Percentiles rank a stretch among this genome's conserved stretches.
Conservation (phyloP, 2,329 filamentous ascomycete species). For the Dothideomycetidae sp. region DNA sequence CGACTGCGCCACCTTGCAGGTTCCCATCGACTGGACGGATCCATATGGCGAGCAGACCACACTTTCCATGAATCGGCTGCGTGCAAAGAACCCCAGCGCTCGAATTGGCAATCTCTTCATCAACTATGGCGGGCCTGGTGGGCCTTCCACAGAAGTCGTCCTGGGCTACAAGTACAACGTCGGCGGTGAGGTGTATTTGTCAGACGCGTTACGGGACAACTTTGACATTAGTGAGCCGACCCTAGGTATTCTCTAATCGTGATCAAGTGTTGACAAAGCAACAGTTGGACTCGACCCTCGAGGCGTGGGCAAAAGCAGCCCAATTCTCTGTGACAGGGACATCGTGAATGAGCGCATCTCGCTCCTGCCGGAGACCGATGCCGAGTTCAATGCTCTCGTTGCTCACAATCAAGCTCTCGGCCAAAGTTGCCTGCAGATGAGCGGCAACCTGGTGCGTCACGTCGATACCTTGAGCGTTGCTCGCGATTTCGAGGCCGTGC, state of each 20-base stretch:
- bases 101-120: neutral
- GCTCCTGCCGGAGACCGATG: slow-evolving; percentile 24
- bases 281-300: slow-evolving; percentile 14
- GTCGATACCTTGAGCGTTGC: slow-evolving; percentile 28
- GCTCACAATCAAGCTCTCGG: slow-evolving; percentile 28
- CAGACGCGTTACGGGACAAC: neutral
- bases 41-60: neutral
- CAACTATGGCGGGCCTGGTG: neutral
- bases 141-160: neutral
- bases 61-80: neutral
- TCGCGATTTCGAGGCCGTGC: slow-evolving; percentile 26
- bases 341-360: neutral
- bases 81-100: neutral
- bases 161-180: neutral
- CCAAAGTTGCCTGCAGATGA: slow-evolving; percentile 27
- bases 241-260: too few relatives aligned
- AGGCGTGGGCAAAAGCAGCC: neutral
- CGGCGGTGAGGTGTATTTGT: neutral
- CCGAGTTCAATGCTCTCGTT: slow-evolving; percentile 25
- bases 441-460: slow-evolving; percentile 28
- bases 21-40: neutral
- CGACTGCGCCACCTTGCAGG: neutral
- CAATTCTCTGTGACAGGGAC: neutral
- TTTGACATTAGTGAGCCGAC: too few relatives aligned
- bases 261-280: too few relatives aligned